Evolutionary conservation across 169 alveolate species (phyloP).

Genomic region (Cryptosporidium parvum): DNA sequence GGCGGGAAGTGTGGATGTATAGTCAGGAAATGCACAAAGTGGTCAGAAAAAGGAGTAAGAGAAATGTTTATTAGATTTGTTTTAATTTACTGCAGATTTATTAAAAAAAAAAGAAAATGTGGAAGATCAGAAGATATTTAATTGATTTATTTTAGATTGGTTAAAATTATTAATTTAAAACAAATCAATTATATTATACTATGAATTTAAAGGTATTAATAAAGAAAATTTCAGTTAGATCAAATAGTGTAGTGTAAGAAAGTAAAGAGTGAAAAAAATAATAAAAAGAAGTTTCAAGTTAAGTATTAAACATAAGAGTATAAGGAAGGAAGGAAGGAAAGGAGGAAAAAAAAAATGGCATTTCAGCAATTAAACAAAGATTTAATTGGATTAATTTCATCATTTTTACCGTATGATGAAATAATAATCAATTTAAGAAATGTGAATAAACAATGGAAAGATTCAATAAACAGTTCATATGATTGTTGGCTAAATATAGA

Average conservation of each 20-base stretch:
- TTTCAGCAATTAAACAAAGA: constrained; percentile 6
- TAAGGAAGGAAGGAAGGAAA: too few species aligned
- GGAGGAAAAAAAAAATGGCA: neutral
- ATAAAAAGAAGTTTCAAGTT: neutral
- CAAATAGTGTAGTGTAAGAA: neutral
- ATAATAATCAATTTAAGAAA: constrained; percentile 30
- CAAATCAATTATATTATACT: too few species aligned
- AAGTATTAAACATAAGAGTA: neutral
- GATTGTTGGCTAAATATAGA: constrained; percentile 52
- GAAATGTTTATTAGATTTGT: neutral
- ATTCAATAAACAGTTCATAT: constrained; percentile 26
- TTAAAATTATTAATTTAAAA: too few species aligned
- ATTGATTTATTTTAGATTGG: neutral
- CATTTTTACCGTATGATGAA: constrained; percentile 56
- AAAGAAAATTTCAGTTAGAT: neutral
- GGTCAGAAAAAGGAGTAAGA: constrained; percentile 22
- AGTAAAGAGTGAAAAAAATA: too few species aligned
- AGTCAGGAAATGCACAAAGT: constrained; percentile 19
- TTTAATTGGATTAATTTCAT: constrained; percentile 39
- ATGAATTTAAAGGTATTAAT: neutral
- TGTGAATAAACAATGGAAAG: constrained; percentile 34
- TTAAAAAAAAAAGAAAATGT: neutral
- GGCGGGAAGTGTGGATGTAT: constrained; percentile 33
- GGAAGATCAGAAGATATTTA: neutral
- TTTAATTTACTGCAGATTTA: too few species aligned